Conservation (phyloP, 169 alveolate species). For the Amoebophrya sp. region DNA sequence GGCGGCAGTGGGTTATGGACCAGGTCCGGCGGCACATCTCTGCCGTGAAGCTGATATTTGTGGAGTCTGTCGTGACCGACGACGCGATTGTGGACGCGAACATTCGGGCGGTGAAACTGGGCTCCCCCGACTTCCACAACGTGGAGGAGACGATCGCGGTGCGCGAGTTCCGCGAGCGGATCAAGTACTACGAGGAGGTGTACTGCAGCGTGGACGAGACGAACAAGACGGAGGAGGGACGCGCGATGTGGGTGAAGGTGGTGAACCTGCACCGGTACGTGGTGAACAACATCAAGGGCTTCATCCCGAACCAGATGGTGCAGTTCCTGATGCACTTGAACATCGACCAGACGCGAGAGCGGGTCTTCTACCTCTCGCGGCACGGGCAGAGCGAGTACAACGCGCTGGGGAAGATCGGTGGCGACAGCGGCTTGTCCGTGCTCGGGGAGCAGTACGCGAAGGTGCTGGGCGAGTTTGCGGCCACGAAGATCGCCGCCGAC, state of each 20-base stretch:
- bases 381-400: background rate
- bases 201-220: background rate
- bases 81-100: background rate
- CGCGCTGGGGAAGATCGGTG: background rate
- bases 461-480: background rate
- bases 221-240: background rate
- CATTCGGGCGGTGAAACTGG: background rate
- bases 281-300: background rate
- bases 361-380: background rate
- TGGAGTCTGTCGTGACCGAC: background rate
- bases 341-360: background rate
- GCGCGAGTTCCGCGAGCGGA: background rate
- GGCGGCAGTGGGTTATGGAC: background rate
- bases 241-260: background rate
- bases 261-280: background rate
- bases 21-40: background rate
- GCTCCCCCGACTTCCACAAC: background rate
- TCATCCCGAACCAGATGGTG: background rate
- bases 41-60: background rate
- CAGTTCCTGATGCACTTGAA: background rate
- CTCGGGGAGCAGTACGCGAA: background rate
- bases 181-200: background rate
- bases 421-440: background rate
- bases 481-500: background rate
- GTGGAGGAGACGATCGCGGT: background rate